Percentiles rank a stretch among this genome's conserved stretches.
Evolutionary conservation across 1,139 yeast species (phyloP).

Genomic region (Yamadazyma sp.): DNA sequence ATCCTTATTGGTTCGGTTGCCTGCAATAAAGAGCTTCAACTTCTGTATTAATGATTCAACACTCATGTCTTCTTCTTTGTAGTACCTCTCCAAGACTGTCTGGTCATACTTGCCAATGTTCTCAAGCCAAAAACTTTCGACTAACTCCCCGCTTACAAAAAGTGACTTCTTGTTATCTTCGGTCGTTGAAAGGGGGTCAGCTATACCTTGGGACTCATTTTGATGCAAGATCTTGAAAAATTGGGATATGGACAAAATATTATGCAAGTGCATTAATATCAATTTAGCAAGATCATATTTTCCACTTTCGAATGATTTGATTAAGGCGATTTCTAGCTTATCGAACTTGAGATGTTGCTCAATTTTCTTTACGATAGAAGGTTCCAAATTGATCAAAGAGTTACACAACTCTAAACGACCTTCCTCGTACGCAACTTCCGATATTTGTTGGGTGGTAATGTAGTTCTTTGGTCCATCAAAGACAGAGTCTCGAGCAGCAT

Average conservation of each 20-base stretch:
- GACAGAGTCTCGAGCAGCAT: constrained; percentile 16
- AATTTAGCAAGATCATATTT: constrained; percentile 64
- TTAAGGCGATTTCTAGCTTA: constrained; percentile 68
- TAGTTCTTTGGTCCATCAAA: constrained; percentile 20
- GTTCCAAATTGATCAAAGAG: constrained; percentile 65
- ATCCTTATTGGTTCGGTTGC: constrained; percentile 1
- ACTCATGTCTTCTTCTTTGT: constrained; percentile 34
- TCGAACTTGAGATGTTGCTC: constrained; percentile 67
- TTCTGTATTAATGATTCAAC: constrained; percentile 23
- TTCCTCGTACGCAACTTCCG: constrained; percentile 75
- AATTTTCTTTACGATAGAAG: constrained; percentile 61
- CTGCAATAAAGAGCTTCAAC: constrained; percentile 19
- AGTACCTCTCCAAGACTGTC: constrained; percentile 28
- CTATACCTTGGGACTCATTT: constrained; percentile 28
- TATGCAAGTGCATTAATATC: constrained; percentile 54
- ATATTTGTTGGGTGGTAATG: constrained; percentile 63
- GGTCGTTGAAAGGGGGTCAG: constrained; percentile 14
- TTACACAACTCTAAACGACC: constrained; percentile 75
- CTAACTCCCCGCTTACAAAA: constrained; percentile 37
- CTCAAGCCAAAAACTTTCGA: constrained; percentile 44
- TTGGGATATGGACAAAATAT: constrained; percentile 36
- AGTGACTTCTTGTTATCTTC: constrained; percentile 12
- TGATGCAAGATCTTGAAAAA: constrained; percentile 43
- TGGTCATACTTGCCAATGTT: constrained; percentile 28
- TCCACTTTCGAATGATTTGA: constrained; percentile 66